Evolutionary conservation across 2,329 filamentous ascomycete species (phyloP).

Genomic region (Phialocephala subalpina): DNA sequence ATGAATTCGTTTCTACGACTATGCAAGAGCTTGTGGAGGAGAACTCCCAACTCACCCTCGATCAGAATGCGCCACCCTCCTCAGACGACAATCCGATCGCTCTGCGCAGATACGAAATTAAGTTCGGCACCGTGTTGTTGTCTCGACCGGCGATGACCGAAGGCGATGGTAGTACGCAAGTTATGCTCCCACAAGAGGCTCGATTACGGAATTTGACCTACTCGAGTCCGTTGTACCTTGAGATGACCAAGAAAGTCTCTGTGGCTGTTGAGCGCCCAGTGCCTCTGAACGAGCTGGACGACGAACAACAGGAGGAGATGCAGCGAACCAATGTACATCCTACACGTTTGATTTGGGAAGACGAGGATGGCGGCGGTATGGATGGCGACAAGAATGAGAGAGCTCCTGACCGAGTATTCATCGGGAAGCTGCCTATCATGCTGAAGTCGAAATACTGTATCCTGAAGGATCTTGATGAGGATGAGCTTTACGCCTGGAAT

Average conservation of each 20-base stretch:
- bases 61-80: constrained; percentile 84
- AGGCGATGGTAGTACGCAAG: constrained; percentile 86
- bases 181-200: constrained; percentile 92
- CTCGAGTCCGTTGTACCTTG: constrained; percentile 87
- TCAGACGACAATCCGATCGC: constrained; percentile 82
- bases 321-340: constrained; percentile 63
- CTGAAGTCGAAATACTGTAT: constrained; percentile 97
- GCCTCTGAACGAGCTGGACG: constrained; percentile 72
- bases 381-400: constrained; percentile 57
- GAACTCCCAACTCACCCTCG: constrained; percentile 89
- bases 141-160: constrained; percentile 92
- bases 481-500: constrained; percentile 88
- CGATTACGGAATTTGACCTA: constrained; percentile 96
- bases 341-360: constrained; percentile 66
- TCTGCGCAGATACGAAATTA: constrained; percentile 92
- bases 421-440: constrained; percentile 97
- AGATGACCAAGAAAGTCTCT: constrained; percentile 85
- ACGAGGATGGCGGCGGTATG: constrained; percentile 51
- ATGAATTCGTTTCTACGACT: constrained; percentile 93
- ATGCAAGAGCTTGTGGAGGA: constrained; percentile 96
- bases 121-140: constrained; percentile 89
- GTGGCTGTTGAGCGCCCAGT: constrained; percentile 81
- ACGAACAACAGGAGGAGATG: constrained; percentile 65
- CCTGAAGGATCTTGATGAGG: constrained; percentile 81
- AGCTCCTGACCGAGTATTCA: constrained; percentile 71